These are phyloP conservation scores for Nothophaeocryptopus gaeumannii DNA, from an alignment of 2,329 filamentous ascomycete species.

Conservation along the genomic window DNA sequence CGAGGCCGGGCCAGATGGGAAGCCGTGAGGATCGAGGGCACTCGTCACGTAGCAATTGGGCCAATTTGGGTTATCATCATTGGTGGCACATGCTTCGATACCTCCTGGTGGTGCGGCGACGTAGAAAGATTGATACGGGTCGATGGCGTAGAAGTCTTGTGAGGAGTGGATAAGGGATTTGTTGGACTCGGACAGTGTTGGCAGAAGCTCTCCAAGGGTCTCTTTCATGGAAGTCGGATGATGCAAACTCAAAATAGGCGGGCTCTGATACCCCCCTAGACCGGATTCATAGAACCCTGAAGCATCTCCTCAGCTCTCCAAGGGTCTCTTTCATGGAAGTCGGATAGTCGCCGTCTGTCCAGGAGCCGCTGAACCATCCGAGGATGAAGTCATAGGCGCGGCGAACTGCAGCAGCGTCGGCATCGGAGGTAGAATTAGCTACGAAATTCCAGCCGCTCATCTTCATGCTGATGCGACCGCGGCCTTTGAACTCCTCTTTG, in stretches of 20 bases:
- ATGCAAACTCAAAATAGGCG: no score
- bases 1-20: slow-evolving; percentile 44
- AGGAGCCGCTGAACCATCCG: slow-evolving; percentile 46
- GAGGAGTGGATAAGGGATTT: slow-evolving; percentile 34
- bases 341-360: slow-evolving; percentile 46
- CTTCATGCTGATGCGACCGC: slow-evolving; percentile 39
- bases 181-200: slow-evolving; percentile 33
- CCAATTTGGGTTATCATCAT: slow-evolving; percentile 40
- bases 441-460: slow-evolving; percentile 38
- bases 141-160: slow-evolving; percentile 38
- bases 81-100: slow-evolving; percentile 40
- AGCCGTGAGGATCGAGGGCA: slow-evolving; percentile 39
- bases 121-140: slow-evolving; percentile 38
- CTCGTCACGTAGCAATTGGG: slow-evolving; percentile 41
- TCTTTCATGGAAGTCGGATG: slow-evolving; percentile 40
- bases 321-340: slow-evolving; percentile 38
- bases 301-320: no score
- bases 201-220: slow-evolving; percentile 35
- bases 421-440: slow-evolving; percentile 33
- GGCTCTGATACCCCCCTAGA: no score
- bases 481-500: slow-evolving; percentile 42
- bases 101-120: slow-evolving; percentile 36
- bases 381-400: slow-evolving; percentile 40
- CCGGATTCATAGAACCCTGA: no score
- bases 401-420: slow-evolving; percentile 35